Base-by-base conservation (phyloP, 371 early-diverging fungal species). In the Cokeromyces recurvatus region DNA sequence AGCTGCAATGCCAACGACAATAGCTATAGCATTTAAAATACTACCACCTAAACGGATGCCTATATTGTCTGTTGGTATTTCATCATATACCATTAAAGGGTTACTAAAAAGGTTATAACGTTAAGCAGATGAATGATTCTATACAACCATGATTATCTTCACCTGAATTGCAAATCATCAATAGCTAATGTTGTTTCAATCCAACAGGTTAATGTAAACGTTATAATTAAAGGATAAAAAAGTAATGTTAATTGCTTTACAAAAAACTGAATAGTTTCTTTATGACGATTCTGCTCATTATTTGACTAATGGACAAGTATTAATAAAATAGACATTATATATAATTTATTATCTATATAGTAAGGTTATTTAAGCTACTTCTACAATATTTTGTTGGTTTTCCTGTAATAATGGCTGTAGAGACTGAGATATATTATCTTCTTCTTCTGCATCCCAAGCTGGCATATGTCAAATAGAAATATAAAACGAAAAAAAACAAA, bases 171-270 rank as follows among this genome's bases (percentile, higher is more conserved):
- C 15, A 35, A 31, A 23, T 34, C 35, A 34, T 58, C 39, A n/a
- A 53, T 49, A 22, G 34, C 36, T 25, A 58, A 12, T 3, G 54
- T 38, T 1, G 29, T 45, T 27, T 59, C 55, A 15, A 59, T 35
- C 55, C 59, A 59, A 41, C 50, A 54, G 2, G 48, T 42, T 11
- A 59, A 35, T 20, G 31, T 38, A 49, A 59, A 54, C 1, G 59
- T 59, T 3, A 59, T 4, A 36, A 46, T 37, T 1, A 59, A 17
- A 8, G 59, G 55, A 50, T 54, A 59, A 38, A 59, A 59, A 6
- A 59, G 15, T 4, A 59, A 25, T 7, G 54, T 50, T 1, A 59
- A 32, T 23, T 59, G 59, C 3, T 54, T 46, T 17, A 59, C 40
- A 38, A 53, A 58, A 35, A 58, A 58, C 1, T 45, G 25, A 9